Evolutionary conservation across 805 yeast species (phyloP), one percentile per base, ranked within the genome.

Genomic region (Cyberlindnera maritima): DNA sequence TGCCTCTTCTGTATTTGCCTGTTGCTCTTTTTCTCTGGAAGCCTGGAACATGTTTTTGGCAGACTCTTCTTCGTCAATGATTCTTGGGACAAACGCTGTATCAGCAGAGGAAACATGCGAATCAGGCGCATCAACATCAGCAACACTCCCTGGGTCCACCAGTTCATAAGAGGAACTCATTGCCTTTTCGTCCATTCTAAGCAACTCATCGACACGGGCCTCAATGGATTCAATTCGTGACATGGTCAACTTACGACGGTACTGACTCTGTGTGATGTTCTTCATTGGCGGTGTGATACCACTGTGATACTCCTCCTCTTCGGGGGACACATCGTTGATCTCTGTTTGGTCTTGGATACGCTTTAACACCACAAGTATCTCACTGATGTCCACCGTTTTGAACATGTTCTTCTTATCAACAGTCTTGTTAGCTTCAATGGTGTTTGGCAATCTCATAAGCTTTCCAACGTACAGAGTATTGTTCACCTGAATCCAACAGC

Each of bases 341-440:
- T 79, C 81, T n/a, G 70, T 71, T 32, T 77, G 80, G 15, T 63
- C 57, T 13, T 69, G 63, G 6, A 81, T 68, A 14, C 74, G 69
- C 46, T 79, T 81, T 8, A 89, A 72, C 7, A 92, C 92, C 6
- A 91, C 66, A 43, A 94, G 68, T 71, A 94, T 87, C 66, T 94
- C 97, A 46, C 86, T 80, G 7, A 92, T 72, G 64, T 94, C 98
- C 29, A 88, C 74, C 0, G 95, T 81, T 61, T 94, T 94, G 69
- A 85, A 84, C 21, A 94, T 77, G 61, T 89, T 94, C 63, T 92
- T 92, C 59, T 81, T 79, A 63, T 94, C 99, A 20, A 91, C 79
- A 5, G 96, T 83, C 66, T 94, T 94, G 63, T 85, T 88, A 7
- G 87, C 80, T 63, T 94, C 99, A 10, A 88, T 77, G 4, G 91